These are phyloP conservation scores for Alternaria triticina DNA, from an alignment of 2,329 filamentous ascomycete species.

Conservation along the genomic window DNA sequence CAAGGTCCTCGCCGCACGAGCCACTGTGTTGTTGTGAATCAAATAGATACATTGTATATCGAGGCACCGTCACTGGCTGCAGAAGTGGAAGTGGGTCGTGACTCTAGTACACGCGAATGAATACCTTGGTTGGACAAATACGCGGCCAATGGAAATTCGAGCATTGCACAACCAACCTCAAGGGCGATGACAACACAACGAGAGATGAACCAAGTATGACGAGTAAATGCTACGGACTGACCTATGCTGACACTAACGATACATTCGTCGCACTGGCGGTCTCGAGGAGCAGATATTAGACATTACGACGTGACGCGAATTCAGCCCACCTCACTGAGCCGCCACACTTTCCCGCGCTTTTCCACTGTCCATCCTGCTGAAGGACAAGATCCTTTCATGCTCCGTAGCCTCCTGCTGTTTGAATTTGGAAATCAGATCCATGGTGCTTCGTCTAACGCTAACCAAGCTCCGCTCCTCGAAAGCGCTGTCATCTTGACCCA, in stretches of 20 bases:
- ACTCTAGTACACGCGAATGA: background rate
- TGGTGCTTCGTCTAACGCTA: slow-evolving; percentile 49
- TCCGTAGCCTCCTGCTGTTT: slow-evolving; percentile 47
- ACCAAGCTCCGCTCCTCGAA: slow-evolving; percentile 35
- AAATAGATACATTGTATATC: background rate
- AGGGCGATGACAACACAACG: background rate
- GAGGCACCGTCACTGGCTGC: background rate
- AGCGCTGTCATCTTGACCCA: slow-evolving; percentile 19
- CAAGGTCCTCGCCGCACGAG: background rate
- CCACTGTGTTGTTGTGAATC: background rate
- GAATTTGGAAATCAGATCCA: slow-evolving; percentile 49
- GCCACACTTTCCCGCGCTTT: background rate
- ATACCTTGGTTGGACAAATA: background rate
- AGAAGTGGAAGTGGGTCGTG: background rate
- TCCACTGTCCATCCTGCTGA: slow-evolving; percentile 23
- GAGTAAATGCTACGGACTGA: background rate
- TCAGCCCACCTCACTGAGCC: background rate
- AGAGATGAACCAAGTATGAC: background rate
- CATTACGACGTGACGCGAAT: background rate
- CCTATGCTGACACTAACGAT: background rate
- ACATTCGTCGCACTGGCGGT: background rate
- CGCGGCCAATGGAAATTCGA: background rate
- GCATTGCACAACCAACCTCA: background rate
- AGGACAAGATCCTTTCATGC: slow-evolving; percentile 33
- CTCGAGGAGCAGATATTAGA: background rate